phyloP scores from a whole-genome alignment of 2,329 filamentous ascomycete genomes.

The Xylariaceae sp. region DNA sequence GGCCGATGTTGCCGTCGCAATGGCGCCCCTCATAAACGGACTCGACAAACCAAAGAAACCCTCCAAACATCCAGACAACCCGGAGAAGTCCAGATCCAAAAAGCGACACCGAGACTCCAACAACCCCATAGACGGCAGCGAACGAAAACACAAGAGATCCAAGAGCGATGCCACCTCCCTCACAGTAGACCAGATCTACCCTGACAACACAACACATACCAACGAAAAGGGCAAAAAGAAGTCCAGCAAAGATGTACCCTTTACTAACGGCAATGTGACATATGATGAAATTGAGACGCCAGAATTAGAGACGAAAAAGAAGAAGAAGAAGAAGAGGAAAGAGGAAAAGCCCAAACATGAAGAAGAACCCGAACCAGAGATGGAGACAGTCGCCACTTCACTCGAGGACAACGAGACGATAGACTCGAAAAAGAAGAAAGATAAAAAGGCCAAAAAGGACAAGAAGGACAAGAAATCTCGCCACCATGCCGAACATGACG shows the following conservation, averaged over 20 bases:
- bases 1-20: conserved; percentile 15
- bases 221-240: conserved; percentile 12
- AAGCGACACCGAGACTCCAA: conserved; percentile 28
- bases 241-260: conserved; percentile 9
- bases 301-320: conserved; percentile 33
- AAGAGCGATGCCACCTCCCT: conserved; percentile 35
- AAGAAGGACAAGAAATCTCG: conserved; percentile 24
- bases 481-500: conserved; percentile 12
- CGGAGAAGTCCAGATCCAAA: conserved; percentile 17
- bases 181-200: too few species aligned
- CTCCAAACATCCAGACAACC: conserved; percentile 19
- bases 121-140: conserved; percentile 32
- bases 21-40: conserved; percentile 12
- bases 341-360: conserved; percentile 9
- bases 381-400: neutral
- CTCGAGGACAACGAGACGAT: conserved; percentile 23
- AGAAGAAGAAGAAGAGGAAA: conserved; percentile 24
- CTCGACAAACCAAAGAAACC: conserved; percentile 13
- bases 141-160: conserved; percentile 48
- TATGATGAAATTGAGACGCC: too few species aligned
- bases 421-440: conserved; percentile 31
- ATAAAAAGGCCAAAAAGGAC: conserved; percentile 42
- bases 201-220: too few species aligned
- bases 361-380: conserved; percentile 7
- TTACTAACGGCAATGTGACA: too few species aligned